Base-by-base conservation (phyloP, 768 basidiomycete genomes). In the Lactarius tabidus region DNA sequence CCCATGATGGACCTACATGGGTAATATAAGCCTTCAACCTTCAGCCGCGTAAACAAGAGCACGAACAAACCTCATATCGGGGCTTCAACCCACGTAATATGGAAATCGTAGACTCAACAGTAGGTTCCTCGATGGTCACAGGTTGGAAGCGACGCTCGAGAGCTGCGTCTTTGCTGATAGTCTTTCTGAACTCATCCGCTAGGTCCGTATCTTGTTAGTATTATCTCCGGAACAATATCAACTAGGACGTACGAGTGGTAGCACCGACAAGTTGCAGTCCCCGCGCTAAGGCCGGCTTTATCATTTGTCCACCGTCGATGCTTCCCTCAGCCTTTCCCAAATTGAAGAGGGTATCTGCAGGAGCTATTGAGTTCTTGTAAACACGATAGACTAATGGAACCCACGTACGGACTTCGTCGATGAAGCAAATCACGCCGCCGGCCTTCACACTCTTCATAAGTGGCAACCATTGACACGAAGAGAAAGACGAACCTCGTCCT, bases 91-190 rank as follows among this genome's bases (percentile, higher is more conserved):
- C 94, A 23, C 93, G 88, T 0, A 96, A 81, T 63, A 97, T 97
- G 1, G 89, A 89, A 28, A 91, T 90, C 0, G 91, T 92, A 1
- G 87, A 85, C 60, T 90, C 87, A 12, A 95, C 90, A 0, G 89
- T 87, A 0, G 94, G 94, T 71, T 96, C 94, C 41, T 94, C 90
- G 60, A 96, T 93, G 45, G 81, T 81, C 7, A 97, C 88, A 0
- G 94, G 92, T 71, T 95, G 93, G 78, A 97, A 96, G 1, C 93
- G 88, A 18, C 93, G 84, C 70, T 95, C 93, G 2, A 96, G 85
- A 0, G 94, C 94, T 0, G 93, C 89, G 63, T 95, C 94, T 75
- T 95, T 95, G 55, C 85, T 90, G 41, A 97, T 97, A 0, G 90
- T 91, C 75, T 95, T 93, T 33, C 90, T 82, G 70, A 95, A 95